Evolutionary conservation across 2,329 filamentous ascomycete genomes (phyloP), one percentile per base, ranked within the genome.

Genomic region (Fonsecaea monophora): DNA sequence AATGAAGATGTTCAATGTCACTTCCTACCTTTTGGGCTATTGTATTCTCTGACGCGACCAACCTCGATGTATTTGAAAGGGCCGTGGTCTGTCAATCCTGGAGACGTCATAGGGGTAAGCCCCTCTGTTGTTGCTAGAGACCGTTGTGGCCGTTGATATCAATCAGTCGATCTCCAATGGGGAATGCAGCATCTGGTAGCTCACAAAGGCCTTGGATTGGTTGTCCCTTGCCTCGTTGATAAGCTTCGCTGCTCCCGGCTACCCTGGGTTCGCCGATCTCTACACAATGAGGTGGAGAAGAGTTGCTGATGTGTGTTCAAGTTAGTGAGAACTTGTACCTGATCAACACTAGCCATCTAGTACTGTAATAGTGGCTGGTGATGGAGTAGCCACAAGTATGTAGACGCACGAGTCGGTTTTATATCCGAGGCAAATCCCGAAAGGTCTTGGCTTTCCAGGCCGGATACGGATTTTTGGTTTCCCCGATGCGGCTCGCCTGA

Each of bases 41-140:
- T 50, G 18, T 18, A 15, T 50, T 12, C 25, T 50, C 45, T 25
- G 45, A 18, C 21, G 21, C 18, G 21, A 50, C 21, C 45, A 30
- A 13, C 9, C 15, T 2, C 21, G 10, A 18, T 4, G 25, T 50
- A 50, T 50, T 42, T 59, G 12, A 59, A 4, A 10, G 45, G 10
- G 45, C 4, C 7, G 25, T 25, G 6, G 45, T 34, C 10, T 40
- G 37, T 9, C 15, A 40, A 45, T 15, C 18, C 37, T 42, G 55
- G 34, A 37, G 55, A 58, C 55, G 55, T 58, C 55, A 58, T 40
- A 58, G n/a, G 21, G n/a, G 35, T 21, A 45, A 40, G 55, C 18
- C 15, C 13, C 21, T 6, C 5, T 40, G 8, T n/a, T 30, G 37
- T 45, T 42, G 12, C 9, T 13, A 18, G 12, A 50, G 45, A 30